Evolutionary conservation across 345 rosid species (phyloP), one percentile per base, ranked within the genome.

Genomic region (Turritis glabra): DNA sequence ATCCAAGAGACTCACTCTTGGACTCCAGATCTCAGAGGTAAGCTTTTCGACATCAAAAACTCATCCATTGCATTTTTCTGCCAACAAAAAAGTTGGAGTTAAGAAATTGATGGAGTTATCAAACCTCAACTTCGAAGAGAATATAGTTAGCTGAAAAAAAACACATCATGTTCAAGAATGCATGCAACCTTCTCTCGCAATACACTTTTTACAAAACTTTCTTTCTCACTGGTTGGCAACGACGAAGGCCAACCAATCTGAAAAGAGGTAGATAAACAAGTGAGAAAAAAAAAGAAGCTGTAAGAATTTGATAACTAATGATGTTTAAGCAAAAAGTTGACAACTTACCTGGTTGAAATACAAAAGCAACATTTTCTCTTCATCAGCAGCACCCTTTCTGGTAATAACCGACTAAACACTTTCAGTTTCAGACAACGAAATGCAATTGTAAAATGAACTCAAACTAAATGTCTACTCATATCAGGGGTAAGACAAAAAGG

Each of bases 191-290:
- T 94, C 77, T 90, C 96, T 43, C 77, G 81, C 79, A 94, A 46
- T 47, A 90, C 80, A 38, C 84, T 85, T 82, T 86, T 88, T 46
- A 91, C 80, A 69, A 91, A 91, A 5, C 85, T 8, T 46, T 76
- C 81, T 79, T 89, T 89, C 88, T 94, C 97, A 46, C 57, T 94
- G 21, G 98, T 91, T 38, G 97, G 96, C 85, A 94, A 77, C 11
- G 96, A 88, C 58, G 88, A 85, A 77, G 98, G 98, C 98, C 96
- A 94, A 43, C 97, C 98, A 82, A 91, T 91, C 95, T 94, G 86
- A 69, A 82, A 47, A 65, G 56, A 41, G 23, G 63, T 5, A 14
- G 30, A 18, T 5, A 27, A 63, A 46, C 21, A 57, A 53, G 68
- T 33, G 27, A 77, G 37, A 7, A 6, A 26, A 46, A 26, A 46